These are phyloP conservation scores for Phytophthora boehmeriae DNA, from an alignment of 352 stramenopile species.

Conservation along the genomic window DNA sequence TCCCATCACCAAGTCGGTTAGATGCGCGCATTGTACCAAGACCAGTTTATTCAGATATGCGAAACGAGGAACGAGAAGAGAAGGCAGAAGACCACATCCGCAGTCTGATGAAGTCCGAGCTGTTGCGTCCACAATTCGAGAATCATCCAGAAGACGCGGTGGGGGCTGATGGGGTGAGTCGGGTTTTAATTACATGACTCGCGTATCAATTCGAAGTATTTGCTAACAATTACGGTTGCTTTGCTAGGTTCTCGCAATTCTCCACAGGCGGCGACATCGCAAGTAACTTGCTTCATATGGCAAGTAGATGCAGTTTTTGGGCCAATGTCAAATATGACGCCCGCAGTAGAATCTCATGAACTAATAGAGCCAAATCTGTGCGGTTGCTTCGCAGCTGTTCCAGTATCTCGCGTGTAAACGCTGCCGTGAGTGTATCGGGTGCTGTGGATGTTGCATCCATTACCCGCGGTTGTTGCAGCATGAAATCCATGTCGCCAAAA, in stretches of 20 bases:
- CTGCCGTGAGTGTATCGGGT: slow-evolving; percentile 43
- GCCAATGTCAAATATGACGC: slow-evolving; percentile 65
- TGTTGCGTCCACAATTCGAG: slow-evolving; percentile 41
- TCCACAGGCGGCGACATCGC: slow-evolving; percentile 51
- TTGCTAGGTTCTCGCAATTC: slow-evolving; percentile 60
- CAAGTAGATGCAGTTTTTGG: slow-evolving; percentile 38
- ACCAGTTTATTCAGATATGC: slow-evolving; percentile 7
- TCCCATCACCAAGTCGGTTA: slow-evolving; percentile 30
- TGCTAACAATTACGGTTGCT: slow-evolving; percentile 7
- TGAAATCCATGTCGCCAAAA: slow-evolving; percentile 78
- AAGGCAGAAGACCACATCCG: slow-evolving; percentile 55
- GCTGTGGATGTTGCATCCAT: slow-evolving; percentile 52
- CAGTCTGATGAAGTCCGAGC: slow-evolving; percentile 57
- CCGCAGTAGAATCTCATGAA: slow-evolving; percentile 61
- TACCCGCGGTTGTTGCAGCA: slow-evolving; percentile 53
- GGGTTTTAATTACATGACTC: background rate
- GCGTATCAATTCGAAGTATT: background rate
- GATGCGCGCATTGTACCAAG: slow-evolving; percentile 3
- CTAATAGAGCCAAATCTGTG: slow-evolving; percentile 47
- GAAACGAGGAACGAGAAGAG: slow-evolving; percentile 16
- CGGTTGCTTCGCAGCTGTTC: slow-evolving; percentile 23
- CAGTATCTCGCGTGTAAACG: slow-evolving; percentile 45
- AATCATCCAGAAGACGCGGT: slow-evolving; percentile 67
- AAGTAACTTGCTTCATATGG: slow-evolving; percentile 29
- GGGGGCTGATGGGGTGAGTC: slow-evolving; percentile 56